phyloP scores from a whole-genome alignment of 2,329 filamentous ascomycete species.

The Aureobasidium namibiae region DNA sequence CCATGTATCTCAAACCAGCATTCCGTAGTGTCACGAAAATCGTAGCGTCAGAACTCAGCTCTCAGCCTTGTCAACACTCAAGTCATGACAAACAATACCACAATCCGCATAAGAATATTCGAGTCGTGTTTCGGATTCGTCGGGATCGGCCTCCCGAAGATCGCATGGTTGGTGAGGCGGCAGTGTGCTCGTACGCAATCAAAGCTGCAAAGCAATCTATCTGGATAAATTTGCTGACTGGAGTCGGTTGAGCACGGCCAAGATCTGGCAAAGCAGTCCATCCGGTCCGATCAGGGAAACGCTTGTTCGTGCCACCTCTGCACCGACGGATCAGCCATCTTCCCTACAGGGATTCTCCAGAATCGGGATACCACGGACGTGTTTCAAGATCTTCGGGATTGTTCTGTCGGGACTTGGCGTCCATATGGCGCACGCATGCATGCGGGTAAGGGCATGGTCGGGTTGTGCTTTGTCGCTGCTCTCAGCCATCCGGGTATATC shows the following conservation, averaged over 20 bases:
- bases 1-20: neutral
- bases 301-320: constrained; percentile 1
- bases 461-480: neutral
- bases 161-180: neutral
- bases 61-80: neutral
- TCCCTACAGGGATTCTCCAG: neutral
- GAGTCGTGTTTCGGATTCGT: neutral
- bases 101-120: neutral
- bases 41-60: neutral
- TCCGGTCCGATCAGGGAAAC: neutral
- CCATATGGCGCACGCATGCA: neutral
- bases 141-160: neutral
- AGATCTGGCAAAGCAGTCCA: neutral
- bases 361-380: neutral
- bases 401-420: neutral
- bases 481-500: neutral
- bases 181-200: neutral
- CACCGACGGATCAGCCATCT: neutral
- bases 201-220: constrained; percentile 4
- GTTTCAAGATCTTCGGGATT: constrained; percentile 7
- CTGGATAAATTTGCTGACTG: neutral
- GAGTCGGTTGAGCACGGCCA: neutral
- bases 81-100: neutral
- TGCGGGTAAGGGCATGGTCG: neutral
- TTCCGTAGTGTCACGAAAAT: neutral